Evolutionary conservation across 495 filamentous ascomycete species (phyloP).

Genomic region (Mytilinidion resinicola): DNA sequence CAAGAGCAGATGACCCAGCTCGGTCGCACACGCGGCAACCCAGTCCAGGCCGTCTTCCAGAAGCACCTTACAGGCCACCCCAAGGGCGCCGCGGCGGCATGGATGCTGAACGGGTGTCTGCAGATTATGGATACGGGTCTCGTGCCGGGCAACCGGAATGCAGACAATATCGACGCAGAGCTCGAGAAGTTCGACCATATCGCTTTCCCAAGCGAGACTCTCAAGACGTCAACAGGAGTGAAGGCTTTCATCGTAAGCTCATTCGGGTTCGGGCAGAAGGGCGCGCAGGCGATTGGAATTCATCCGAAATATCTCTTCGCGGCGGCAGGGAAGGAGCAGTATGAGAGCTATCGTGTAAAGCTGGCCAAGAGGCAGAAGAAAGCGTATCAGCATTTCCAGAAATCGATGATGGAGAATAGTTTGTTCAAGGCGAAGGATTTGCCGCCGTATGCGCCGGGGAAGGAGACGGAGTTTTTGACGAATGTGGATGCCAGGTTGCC

Average conservation of each 20-base stretch:
- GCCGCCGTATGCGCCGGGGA: constrained; percentile 75
- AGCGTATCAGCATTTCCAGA: constrained; percentile 93
- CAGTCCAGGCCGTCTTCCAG: constrained; percentile 91
- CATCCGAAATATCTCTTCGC: constrained; percentile 91
- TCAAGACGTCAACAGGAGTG: constrained; percentile 82
- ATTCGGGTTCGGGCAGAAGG: constrained; percentile 98
- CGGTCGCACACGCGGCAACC: constrained; percentile 88
- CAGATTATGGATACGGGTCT: constrained; percentile 86
- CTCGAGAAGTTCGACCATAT: constrained; percentile 96
- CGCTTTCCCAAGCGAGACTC: constrained; percentile 83
- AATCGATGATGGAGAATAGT: constrained; percentile 86
- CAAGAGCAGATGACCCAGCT: constrained; percentile 92
- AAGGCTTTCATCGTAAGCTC: constrained; percentile 97
- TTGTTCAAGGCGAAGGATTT: constrained; percentile 87
- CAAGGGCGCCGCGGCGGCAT: constrained; percentile 95
- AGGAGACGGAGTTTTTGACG: constrained; percentile 75
- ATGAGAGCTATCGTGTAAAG: constrained; percentile 70
- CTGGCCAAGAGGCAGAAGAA: constrained; percentile 87
- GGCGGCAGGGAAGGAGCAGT: constrained; percentile 74
- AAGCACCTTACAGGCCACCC: constrained; percentile 97
- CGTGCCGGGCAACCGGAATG: constrained; percentile 92
- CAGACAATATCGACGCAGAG: constrained; percentile 87
- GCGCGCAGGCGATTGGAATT: constrained; percentile 89
- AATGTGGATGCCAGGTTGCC: constrained; percentile 63
- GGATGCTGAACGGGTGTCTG: constrained; percentile 96